Evolutionary conservation across 2,329 filamentous ascomycete species (phyloP), one percentile per base, ranked within the genome.

Genomic region (Aspergillus sp.): DNA sequence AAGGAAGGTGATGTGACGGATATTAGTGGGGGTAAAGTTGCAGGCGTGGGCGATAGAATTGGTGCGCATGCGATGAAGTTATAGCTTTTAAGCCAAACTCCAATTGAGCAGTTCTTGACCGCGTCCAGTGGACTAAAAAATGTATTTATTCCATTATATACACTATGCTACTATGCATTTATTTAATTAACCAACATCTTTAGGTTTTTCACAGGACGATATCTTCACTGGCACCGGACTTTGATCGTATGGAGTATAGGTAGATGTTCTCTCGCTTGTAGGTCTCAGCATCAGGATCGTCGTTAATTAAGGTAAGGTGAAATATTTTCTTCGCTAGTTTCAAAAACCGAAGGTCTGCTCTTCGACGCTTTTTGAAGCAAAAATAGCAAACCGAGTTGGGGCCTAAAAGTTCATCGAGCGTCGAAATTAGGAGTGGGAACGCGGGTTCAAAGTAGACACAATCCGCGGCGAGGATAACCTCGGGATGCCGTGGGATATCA

Each of bases 391-490:
- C 74, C 0, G 85, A 85, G 9, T 80, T 71, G 3, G 81, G 82
- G 15, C 84, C 83, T 62, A 96, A 80, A 48, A 97, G 80, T 61
- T 90, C 86, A 58, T 84, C 80, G 63, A 98, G 78, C 5, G 93
- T 98, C 62, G 86, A 78, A 69, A 95, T 83, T 47, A 99, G 82
- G 34, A 97, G 80, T 30, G 93, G 93, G 70, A 98, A 98, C 1
- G 95, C 91, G 3, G 93, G 92, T 75, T 98, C 95, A 73, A 96
- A 96, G 79, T 98, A 99, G 48, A 96, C 92, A 76, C 93, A 98
- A 74, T 98, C 95, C 41, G 93, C 93, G 3, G 95, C 95, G n/a
- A 98, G 83, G 55, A 99, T 87, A 55, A 96, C 81, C 67, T 93
- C 86, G 17, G 92, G 91, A 81, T 79, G 54, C 80, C 62, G 53